Percentiles rank a stretch among this genome's conserved stretches.
phyloP scores from a whole-genome alignment of 2,329 filamentous ascomycete species.

The Botryotinia calthae region DNA sequence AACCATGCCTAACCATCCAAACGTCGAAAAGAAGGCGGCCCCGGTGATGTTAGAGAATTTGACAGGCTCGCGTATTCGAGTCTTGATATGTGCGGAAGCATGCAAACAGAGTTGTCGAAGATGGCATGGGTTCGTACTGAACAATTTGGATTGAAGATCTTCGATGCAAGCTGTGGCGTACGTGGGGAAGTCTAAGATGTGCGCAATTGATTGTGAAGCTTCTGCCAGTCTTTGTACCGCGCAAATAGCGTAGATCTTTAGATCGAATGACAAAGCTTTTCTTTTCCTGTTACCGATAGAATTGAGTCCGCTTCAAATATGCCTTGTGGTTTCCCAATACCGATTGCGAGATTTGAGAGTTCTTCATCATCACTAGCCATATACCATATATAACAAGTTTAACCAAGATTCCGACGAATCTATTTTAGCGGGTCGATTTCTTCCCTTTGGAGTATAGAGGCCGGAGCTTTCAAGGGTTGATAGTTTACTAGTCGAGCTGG shows the following conservation, averaged over 20 bases:
- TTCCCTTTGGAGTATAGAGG: constrained; percentile 16
- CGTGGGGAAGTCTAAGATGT: constrained; percentile 21
- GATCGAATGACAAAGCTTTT: constrained; percentile 16
- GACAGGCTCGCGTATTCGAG: constrained; percentile 14
- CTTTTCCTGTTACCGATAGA: constrained; percentile 10
- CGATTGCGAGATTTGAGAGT: constrained; percentile 30
- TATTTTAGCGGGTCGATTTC: constrained; percentile 18
- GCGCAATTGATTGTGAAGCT: constrained; percentile 20
- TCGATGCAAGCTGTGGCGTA: constrained; percentile 17
- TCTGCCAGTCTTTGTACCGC: constrained; percentile 20
- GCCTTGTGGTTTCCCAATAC: constrained; percentile 34
- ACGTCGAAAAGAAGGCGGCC: constrained; percentile 8
- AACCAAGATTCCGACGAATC: constrained; percentile 17
- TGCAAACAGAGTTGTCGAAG: constrained; percentile 17
- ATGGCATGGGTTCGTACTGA: constrained; percentile 18
- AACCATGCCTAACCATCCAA: constrained; percentile 25
- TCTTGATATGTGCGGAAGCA: constrained; percentile 16
- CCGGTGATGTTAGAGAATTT: constrained; percentile 6
- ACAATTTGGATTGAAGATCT: constrained; percentile 11
- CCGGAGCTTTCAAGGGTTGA: constrained; percentile 14
- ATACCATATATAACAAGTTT: constrained; percentile 20
- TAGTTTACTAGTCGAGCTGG: constrained; percentile 1
- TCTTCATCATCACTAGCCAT: constrained; percentile 36
- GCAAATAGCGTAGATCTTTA: constrained; percentile 15
- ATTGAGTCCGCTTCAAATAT: constrained; percentile 23